A percentile compares a stretch with the other conserved stretches of the same genome.
Conservation (phyloP, 371 early-diverging fungal species). For the Actinomortierella ambigua region DNA sequence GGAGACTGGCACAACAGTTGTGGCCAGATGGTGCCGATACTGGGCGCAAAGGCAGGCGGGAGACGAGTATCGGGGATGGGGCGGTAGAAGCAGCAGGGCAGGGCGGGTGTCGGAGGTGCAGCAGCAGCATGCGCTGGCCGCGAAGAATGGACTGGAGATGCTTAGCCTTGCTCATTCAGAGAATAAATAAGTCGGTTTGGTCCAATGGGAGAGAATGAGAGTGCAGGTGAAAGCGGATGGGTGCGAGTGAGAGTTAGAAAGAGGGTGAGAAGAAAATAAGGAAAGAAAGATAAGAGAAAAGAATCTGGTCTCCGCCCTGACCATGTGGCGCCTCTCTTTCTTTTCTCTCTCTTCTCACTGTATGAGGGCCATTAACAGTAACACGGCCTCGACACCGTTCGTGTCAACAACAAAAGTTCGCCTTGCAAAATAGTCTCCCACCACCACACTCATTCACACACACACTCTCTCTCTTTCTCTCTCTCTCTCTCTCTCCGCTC, state of each 20-base stretch:
- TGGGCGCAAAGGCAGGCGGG: conserved; percentile 20
- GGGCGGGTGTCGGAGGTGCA: conserved; percentile 26
- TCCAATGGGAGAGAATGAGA: not conserved
- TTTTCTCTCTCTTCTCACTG: not conserved
- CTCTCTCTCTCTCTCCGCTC: conserved; percentile 1
- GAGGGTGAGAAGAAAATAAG: not conserved
- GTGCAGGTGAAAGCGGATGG: not conserved
- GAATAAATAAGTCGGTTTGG: too few species aligned
- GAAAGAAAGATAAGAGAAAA: not conserved
- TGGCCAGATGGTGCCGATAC: conserved; percentile 10
- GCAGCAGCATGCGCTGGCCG: conserved; percentile 16
- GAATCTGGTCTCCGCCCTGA: not conserved
- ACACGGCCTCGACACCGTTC: too few species aligned
- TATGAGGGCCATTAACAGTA: not conserved
- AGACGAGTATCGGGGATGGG: not conserved
- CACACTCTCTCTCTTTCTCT: not conserved
- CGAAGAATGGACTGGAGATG: conserved; percentile 32
- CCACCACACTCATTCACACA: not conserved
- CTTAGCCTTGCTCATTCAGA: conserved; percentile 42
- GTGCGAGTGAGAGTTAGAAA: not conserved
- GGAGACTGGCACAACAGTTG: not conserved
- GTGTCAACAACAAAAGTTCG: too few species aligned
- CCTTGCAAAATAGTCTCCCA: not conserved
- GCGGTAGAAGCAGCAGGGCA: conserved; percentile 7
- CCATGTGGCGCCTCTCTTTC: not conserved